phyloP scores from a whole-genome alignment of 179 eudicot genomes.

The Camellia oleifera region DNA sequence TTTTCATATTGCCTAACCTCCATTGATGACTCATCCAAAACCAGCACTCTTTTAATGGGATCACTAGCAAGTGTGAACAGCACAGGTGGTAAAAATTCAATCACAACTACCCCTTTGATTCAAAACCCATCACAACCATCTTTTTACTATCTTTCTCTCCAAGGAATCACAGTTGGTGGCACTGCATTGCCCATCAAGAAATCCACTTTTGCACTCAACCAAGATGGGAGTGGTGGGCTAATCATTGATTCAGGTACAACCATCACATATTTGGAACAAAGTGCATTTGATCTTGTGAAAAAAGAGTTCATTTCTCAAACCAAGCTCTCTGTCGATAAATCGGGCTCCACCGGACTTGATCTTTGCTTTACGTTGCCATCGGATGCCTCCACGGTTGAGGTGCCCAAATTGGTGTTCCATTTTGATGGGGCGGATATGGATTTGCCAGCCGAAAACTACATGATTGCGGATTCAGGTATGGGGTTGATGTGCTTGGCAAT shows the following conservation, averaged over 20 bases:
- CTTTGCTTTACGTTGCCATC: constrained; percentile 66
- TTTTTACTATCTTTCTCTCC: constrained; percentile 70
- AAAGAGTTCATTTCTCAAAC: constrained; percentile 53
- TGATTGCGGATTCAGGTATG: constrained; percentile 53
- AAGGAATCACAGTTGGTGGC: constrained; percentile 80
- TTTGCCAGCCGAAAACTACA: constrained; percentile 71
- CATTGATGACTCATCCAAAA: constrained; percentile 37
- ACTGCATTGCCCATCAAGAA: constrained; percentile 43
- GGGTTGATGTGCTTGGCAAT: constrained; percentile 78
- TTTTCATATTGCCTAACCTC: constrained; percentile 83
- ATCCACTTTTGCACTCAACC: constrained; percentile 52
- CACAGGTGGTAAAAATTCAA: background rate
- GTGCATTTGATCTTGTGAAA: constrained; percentile 51
- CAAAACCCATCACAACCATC: constrained; percentile 66
- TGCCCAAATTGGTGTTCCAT: constrained; percentile 64
- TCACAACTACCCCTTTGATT: constrained; percentile 56
- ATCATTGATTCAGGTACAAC: constrained; percentile 95
- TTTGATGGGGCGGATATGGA: constrained; percentile 65
- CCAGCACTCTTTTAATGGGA: constrained; percentile 70
- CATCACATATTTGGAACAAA: constrained; percentile 61
- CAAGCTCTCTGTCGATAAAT: constrained; percentile 47
- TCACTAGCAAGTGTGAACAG: constrained; percentile 33
- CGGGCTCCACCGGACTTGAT: constrained; percentile 62
- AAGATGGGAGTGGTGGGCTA: constrained; percentile 79
- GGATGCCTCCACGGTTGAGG: constrained; percentile 36